Base-by-base conservation (phyloP, 345 rosid genomes). In the Bruguiera parviflora region DNA sequence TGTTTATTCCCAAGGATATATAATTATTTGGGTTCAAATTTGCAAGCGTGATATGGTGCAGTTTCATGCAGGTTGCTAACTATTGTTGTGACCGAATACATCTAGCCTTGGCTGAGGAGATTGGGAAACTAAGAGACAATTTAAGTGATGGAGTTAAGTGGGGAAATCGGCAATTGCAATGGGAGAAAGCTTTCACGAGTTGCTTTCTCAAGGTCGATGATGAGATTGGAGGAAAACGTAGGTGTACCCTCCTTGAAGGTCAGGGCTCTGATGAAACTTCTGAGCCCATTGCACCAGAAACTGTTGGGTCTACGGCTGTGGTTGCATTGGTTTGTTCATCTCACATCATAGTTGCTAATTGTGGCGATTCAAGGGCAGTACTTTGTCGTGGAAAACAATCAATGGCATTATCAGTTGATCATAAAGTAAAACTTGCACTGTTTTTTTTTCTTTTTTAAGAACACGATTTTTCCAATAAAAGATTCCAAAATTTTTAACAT, bases 1-100 rank as follows among this genome's bases (percentile, higher is more conserved):
- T 43, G 1, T 13, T 43, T 43, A 43, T 43, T 43, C 49, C 49
- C 18, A 43, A 43, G 49, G 15, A 3, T 33, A 37, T 25, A 47
- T 59, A 64, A 28, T 73, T 77, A 67, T 73, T 61, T 58, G 52
- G 7, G 47, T 58, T 53, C 53, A 24, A 32, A 64, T 24, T 53
- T 74, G 71, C 64, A 33, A 53, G 73, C 68, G 69, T 84, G 70
- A 79, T 75, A 77, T 73, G 71, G 81, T 58, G 81, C 73, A 69
- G 56, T 62, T 68, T 79, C 53, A 24, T 77, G 89, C 70, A 75
- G 73, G 78, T 75, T 35, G 78, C 78, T 46, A 59, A 75, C 55
- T 75, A 75, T 28, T 75, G 78, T 58, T 66, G 57, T 8, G 73
- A 64, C 9, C 61, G 66, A 47, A 69, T 75, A 27, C 73, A 75